phyloP scores from a whole-genome alignment of 1,139 yeast genomes.

The Yamadazyma conglobata region DNA sequence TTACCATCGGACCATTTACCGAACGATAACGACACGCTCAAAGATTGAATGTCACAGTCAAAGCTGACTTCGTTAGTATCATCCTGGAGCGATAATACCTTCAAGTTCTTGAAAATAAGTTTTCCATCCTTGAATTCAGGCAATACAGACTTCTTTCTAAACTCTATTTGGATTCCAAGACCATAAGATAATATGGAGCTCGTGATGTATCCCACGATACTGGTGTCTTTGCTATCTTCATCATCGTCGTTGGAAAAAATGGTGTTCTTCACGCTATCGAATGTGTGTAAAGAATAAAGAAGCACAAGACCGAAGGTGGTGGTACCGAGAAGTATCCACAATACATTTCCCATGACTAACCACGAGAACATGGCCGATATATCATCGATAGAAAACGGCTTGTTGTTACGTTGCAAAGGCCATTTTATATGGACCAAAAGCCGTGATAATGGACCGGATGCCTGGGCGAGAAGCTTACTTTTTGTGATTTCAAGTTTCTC shows the following conservation, averaged over 20 bases:
- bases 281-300: conserved; percentile 45
- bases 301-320: conserved; percentile 59
- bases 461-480: conserved; percentile 40
- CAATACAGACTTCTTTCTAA: conserved; percentile 33
- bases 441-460: conserved; percentile 41
- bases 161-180: conserved; percentile 34
- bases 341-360: conserved; percentile 50
- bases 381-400: conserved; percentile 53
- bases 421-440: conserved; percentile 53
- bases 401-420: conserved; percentile 50
- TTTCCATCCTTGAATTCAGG: conserved; percentile 58
- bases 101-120: conserved; percentile 55
- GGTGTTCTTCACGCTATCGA: conserved; percentile 30
- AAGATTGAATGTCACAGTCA: conserved; percentile 46
- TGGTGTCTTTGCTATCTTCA: conserved; percentile 17
- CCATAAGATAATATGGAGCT: conserved; percentile 40
- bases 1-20: conserved; percentile 68
- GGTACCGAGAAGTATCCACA: conserved; percentile 63
- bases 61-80: conserved; percentile 21
- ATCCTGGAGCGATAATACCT: conserved; percentile 25
- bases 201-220: conserved; percentile 33
- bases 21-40: conserved; percentile 58
- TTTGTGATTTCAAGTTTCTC: too few relatives aligned
- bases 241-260: conserved; percentile 14
- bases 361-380: conserved; percentile 55